Evolutionary conservation across 2,329 filamentous ascomycete species (phyloP).

Genomic region (Trichothecium sympodiale): DNA sequence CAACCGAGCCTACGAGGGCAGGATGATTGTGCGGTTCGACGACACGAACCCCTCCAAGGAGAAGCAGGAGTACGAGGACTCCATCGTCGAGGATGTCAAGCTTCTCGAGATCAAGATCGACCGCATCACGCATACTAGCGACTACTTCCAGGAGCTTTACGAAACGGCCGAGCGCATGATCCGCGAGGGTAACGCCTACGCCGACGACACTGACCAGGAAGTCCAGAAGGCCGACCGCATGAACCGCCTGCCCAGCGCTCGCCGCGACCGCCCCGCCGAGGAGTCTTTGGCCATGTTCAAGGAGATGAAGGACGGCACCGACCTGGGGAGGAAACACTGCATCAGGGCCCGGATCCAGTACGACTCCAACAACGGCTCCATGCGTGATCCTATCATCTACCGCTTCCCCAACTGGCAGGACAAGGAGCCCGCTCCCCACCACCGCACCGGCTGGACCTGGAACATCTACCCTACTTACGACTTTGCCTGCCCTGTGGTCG

Average conservation of each 20-base stretch:
- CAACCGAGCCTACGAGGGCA: conserved; percentile 85
- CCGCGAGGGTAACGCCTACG: conserved; percentile 78
- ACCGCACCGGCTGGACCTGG: conserved; percentile 75
- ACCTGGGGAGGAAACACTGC: conserved; percentile 74
- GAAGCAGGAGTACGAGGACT: conserved; percentile 91
- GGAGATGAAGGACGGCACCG: conserved; percentile 81
- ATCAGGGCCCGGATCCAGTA: conserved; percentile 90
- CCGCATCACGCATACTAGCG: conserved; percentile 77
- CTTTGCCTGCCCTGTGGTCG: conserved; percentile 73
- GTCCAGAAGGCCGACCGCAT: conserved; percentile 77
- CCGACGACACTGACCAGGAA: conserved; percentile 87
- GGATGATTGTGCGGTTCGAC: conserved; percentile 83
- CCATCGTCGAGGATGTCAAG: conserved; percentile 82
- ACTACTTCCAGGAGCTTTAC: conserved; percentile 91
- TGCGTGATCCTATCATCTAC: conserved; percentile 91
- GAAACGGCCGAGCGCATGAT: conserved; percentile 77
- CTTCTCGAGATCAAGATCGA: conserved; percentile 90
- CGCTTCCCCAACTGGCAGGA: conserved; percentile 62
- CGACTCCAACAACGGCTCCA: conserved; percentile 87
- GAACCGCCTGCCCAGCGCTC: conserved; percentile 71
- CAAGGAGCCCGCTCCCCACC: conserved; percentile 39
- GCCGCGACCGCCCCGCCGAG: conserved; percentile 67
- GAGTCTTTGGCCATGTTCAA: conserved; percentile 80
- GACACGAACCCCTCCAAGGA: conserved; percentile 97
- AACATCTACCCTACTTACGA: conserved; percentile 92